These are phyloP conservation scores for Carex parvula DNA, from an alignment of 176 grass and related monocot genomes.

Conservation along the genomic window DNA sequence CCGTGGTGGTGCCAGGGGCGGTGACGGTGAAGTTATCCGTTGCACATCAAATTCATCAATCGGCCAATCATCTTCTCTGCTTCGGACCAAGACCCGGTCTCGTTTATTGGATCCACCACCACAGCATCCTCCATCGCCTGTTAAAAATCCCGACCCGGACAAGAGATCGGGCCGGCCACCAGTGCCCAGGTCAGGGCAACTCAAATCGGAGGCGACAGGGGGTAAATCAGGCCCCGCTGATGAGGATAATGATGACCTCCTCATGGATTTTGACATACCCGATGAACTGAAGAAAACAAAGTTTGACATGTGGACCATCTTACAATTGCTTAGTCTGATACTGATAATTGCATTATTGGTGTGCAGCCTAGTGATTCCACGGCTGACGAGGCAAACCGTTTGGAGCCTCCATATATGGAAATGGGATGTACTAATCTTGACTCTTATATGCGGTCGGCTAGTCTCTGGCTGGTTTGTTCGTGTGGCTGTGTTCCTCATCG, in stretches of 20 bases:
- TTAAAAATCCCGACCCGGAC: neutral
- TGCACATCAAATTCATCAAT: constrained; percentile 64
- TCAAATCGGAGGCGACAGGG: constrained; percentile 34
- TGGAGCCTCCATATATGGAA: constrained; percentile 89
- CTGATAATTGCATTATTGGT: constrained; percentile 65
- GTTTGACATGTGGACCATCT: constrained; percentile 42
- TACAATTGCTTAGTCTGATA: constrained; percentile 72
- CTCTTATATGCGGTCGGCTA: constrained; percentile 87
- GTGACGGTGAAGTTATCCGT: constrained; percentile 44
- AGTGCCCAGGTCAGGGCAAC: constrained; percentile 46
- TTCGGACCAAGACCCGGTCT: constrained; percentile 61
- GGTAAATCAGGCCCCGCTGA: constrained; percentile 45
- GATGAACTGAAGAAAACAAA: constrained; percentile 55
- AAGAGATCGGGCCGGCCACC: constrained; percentile 19
- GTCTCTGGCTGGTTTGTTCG: constrained; percentile 85
- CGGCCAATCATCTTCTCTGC: constrained; percentile 25
- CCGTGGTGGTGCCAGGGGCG: neutral
- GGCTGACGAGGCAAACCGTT: constrained; percentile 35
- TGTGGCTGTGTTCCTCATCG: constrained; percentile 71
- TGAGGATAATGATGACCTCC: constrained; percentile 75
- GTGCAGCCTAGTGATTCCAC: constrained; percentile 53
- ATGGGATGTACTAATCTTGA: constrained; percentile 73
- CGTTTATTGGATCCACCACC: constrained; percentile 65
- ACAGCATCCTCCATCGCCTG: neutral
- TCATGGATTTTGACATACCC: constrained; percentile 63